Conservation (phyloP, 2,329 filamentous ascomycete species). For the Diaporthe citri region DNA sequence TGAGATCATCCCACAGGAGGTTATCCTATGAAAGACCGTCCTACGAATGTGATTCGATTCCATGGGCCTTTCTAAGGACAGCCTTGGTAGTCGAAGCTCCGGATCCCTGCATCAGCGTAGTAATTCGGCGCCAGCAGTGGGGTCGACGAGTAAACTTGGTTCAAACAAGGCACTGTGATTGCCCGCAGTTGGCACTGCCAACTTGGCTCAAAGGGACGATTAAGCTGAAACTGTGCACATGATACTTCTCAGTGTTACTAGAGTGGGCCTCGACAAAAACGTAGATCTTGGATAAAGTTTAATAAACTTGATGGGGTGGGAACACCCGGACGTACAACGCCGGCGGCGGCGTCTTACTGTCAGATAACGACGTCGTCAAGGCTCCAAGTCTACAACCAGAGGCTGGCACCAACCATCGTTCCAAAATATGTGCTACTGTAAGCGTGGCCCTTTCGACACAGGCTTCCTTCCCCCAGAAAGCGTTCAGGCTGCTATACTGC, state of each 20-base stretch:
- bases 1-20: too few relatives aligned
- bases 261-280: background rate
- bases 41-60: background rate
- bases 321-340: background rate
- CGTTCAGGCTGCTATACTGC: background rate
- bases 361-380: background rate
- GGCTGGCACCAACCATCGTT: background rate
- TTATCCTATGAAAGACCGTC: background rate
- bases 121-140: background rate
- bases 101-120: too few relatives aligned
- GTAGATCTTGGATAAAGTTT: conserved; percentile 15
- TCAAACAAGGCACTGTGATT: background rate
- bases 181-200: background rate
- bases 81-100: background rate
- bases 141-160: too few relatives aligned
- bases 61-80: background rate
- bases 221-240: background rate
- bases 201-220: background rate
- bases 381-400: background rate
- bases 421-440: background rate
- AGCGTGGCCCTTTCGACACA: too few relatives aligned
- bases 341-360: background rate
- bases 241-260: background rate
- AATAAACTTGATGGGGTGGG: background rate
- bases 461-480: background rate